Base-by-base conservation (phyloP, 306 rosid genomes). In the Medicago lupulina region DNA sequence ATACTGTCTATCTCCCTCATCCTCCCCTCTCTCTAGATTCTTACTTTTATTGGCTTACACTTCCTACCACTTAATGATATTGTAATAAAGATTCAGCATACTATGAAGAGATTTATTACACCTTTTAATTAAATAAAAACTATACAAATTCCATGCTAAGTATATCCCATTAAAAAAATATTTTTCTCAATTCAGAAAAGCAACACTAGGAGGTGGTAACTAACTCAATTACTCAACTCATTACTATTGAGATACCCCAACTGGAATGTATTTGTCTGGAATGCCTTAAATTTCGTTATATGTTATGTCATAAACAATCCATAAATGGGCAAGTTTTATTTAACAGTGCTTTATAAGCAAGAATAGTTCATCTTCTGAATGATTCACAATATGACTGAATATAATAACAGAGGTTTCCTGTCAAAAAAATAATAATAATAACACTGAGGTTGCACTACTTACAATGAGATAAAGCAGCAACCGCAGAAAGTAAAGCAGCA, bases 381-480 rank as follows among this genome's bases (percentile, higher is more conserved):
- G 74, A 57, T 71, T 51, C 43, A 67, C 44, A 36, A 49, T 18
- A 57, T 74, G n/a, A 58, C 44, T 43, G 65, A 64, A 69, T 21
- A 67, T 4, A 43, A 13, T 13, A 28, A 78, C 60, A 76, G 55
- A 82, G 31, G 31, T 28, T 28, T 28, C 31, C 31, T 3, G 31
- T 28, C 1, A 28, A 28, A 81, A 28, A 28, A 28, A 28, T 2
- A 25, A 25, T 25, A 28, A 3, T 28, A 28, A 28, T 28, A 28
- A 28, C 31, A 28, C 31, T 28, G 68, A 67, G 5, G 49, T 10
- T 38, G 51, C 13, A 78, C 67, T 60, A 66, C 93, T 86, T 86
- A 93, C 98, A 73, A 77, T 93, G 89, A 79, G 90, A 89, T 68
- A 91, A 88, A 62, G 97, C 97, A 63, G 97, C 89, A 79, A 88